Percentiles rank a stretch among this genome's conserved stretches.
Evolutionary conservation across 345 rosid species (phyloP).

Genomic region (Gossypium sturtianum): DNA sequence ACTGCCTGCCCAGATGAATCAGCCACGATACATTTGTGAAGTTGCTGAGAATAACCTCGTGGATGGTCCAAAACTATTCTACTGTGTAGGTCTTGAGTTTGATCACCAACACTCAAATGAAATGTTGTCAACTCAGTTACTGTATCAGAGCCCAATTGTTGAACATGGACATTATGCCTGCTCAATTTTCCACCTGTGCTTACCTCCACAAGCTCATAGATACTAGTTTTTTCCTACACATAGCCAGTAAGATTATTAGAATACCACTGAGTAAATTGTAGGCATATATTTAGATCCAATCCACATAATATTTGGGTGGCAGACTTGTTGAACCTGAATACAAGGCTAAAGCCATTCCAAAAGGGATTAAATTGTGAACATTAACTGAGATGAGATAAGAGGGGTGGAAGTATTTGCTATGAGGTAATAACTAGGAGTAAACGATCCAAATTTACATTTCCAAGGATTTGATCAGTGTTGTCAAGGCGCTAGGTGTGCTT

Average conservation of each 20-base stretch:
- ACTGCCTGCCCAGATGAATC: constrained; percentile 88
- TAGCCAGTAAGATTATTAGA: not conserved
- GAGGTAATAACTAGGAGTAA: not conserved
- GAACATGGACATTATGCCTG: constrained; percentile 87
- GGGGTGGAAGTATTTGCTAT: not conserved
- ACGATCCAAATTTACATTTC: not conserved
- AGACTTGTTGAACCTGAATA: not conserved
- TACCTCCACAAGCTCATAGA: constrained; percentile 78
- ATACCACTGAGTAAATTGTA: not conserved
- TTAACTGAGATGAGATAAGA: not conserved
- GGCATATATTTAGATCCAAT: not conserved
- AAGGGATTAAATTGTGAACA: not conserved
- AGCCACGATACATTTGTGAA: constrained; percentile 93
- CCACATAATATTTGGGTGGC: not conserved
- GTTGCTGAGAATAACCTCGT: constrained; percentile 65
- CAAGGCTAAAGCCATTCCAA: not conserved
- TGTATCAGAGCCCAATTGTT: constrained; percentile 84
- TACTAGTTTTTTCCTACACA: constrained; percentile 64
- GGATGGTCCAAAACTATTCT: constrained; percentile 87
- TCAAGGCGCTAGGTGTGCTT: too few relatives aligned
- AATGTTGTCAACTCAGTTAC: constrained; percentile 72
- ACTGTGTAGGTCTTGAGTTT: constrained; percentile 89
- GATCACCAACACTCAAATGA: constrained; percentile 63
- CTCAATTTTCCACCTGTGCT: constrained; percentile 91
- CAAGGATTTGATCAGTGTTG: too few relatives aligned